Conservation (phyloP, 169 alveolate species). For the Plasmodium cynomolgi region DNA sequence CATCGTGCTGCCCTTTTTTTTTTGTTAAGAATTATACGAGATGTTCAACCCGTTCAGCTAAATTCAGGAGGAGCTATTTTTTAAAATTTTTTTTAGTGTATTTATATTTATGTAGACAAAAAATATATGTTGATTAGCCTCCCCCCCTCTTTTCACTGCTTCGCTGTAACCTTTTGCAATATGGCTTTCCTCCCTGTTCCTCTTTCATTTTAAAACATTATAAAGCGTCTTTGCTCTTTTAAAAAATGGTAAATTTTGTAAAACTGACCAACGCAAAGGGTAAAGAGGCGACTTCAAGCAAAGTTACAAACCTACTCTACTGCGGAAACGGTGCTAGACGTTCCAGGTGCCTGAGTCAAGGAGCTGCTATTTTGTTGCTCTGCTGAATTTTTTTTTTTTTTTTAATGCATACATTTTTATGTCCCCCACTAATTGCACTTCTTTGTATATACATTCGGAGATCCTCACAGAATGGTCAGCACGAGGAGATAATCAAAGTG, state of each 20-base stretch:
- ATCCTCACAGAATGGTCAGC: not conserved
- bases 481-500: not conserved
- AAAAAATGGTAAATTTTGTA: not conserved
- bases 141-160: not conserved
- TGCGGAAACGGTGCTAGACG: not conserved
- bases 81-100: not conserved
- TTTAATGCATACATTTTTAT: not conserved
- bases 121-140: not conserved
- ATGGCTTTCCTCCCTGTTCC: not conserved
- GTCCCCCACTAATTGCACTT: not conserved
- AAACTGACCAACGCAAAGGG: not conserved
- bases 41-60: not conserved
- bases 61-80: not conserved
- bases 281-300: not conserved
- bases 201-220: slow-evolving; percentile 1
- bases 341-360: not conserved
- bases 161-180: not conserved
- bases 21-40: not conserved
- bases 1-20: not conserved
- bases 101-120: not conserved
- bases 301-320: not conserved
- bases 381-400: not conserved
- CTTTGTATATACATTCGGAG: not conserved
- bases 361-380: not conserved
- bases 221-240: not conserved